Evolutionary conservation across 75 land plant genomes (phyloP).

Genomic region (Azolla pinnata): DNA sequence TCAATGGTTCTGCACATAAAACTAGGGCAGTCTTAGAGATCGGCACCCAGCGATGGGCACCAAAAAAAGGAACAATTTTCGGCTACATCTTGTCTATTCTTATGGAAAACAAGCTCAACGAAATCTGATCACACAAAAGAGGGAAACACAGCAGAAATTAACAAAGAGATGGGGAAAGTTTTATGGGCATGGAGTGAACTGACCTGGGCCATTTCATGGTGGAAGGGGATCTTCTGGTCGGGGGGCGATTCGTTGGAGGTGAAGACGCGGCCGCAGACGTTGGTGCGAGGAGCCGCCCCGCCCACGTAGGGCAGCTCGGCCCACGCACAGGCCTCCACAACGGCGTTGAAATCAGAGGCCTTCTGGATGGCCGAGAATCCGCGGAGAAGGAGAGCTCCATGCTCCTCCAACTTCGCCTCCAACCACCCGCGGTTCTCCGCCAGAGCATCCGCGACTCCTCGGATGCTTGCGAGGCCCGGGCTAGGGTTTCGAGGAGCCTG

Average conservation of each 20-base stretch:
- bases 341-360: slow-evolving; percentile 60
- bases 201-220: slow-evolving; percentile 99
- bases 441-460: slow-evolving; percentile 24
- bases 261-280: slow-evolving; percentile 84
- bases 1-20: too few species aligned
- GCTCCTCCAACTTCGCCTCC: slow-evolving; percentile 36
- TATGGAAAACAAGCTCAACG: neutral
- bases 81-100: too few species aligned
- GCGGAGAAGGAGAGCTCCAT: slow-evolving; percentile 72
- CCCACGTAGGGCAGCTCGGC: slow-evolving; percentile 91
- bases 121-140: neutral
- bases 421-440: slow-evolving; percentile 30
- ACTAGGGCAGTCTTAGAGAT: neutral
- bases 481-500: too few species aligned
- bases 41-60: too few species aligned
- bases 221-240: slow-evolving; percentile 94
- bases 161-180: neutral
- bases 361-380: slow-evolving; percentile 44
- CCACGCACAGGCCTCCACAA: slow-evolving; percentile 81
- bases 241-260: slow-evolving; percentile 97
- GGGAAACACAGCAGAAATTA: neutral
- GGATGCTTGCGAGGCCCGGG: slow-evolving; percentile 2
- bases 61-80: too few species aligned
- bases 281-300: slow-evolving; percentile 87
- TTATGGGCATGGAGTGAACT: neutral